Evolutionary conservation across 1,284 basidiomycete species (phyloP).

Genomic region (Cerioporus squamosus): DNA sequence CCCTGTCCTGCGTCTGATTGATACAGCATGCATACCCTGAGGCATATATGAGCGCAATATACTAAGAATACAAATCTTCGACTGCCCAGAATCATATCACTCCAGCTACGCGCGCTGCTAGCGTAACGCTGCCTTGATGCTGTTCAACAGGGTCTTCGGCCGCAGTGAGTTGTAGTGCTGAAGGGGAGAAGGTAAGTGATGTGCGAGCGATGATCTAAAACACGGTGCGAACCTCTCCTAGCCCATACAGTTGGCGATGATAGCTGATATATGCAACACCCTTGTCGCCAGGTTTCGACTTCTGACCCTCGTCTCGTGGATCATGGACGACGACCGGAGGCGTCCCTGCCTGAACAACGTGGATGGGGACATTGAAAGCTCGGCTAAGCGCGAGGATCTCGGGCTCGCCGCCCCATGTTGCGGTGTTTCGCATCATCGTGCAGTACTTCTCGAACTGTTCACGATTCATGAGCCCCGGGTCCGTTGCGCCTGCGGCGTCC

Average conservation of each 20-base stretch:
- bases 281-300: conserved; percentile 40
- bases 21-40: too few species aligned
- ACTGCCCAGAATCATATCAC: neutral
- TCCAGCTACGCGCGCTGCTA: conserved; percentile 32
- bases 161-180: conserved; percentile 90
- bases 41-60: too few species aligned
- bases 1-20: too few species aligned
- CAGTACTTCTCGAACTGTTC: conserved; percentile 83
- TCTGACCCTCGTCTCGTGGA: conserved; percentile 47
- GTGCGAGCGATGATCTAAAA: conserved; percentile 4
- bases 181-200: neutral
- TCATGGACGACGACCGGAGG: conserved; percentile 87
- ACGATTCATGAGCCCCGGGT: conserved; percentile 75
- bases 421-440: conserved; percentile 78
- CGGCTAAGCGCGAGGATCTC: conserved; percentile 92
- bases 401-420: conserved; percentile 96
- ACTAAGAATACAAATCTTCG: too few species aligned
- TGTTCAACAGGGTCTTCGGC: conserved; percentile 54
- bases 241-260: conserved; percentile 89
- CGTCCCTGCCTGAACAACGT: conserved; percentile 86
- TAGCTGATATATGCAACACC: conserved; percentile 81
- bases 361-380: conserved; percentile 86
- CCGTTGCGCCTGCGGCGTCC: conserved; percentile 67
- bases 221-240: conserved; percentile 75
- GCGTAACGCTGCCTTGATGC: conserved; percentile 42